Evolutionary conservation across 2,329 filamentous ascomycete genomes (phyloP), one percentile per base, ranked within the genome.

Genomic region (Exophiala viscosa): DNA sequence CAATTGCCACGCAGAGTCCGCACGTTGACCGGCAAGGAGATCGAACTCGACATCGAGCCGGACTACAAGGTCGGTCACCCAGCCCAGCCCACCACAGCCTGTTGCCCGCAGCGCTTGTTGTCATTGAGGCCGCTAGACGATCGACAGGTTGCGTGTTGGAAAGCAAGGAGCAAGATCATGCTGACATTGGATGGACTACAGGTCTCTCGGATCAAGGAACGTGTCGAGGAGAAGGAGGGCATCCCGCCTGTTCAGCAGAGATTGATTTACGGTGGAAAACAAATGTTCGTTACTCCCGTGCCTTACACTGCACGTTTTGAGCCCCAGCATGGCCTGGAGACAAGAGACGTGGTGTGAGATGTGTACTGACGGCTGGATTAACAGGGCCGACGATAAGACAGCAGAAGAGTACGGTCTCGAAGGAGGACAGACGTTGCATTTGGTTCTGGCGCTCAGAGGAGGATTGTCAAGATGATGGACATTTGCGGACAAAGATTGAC

Each of bases 141-240:
- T 9, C 7, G 28, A 48, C 4, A 43, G 28, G n/a, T 8, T 14
- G 2, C 14, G n/a, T 18, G 5, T n/a, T 8, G 3, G 36, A 39
- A 18, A 39, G 11, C 2, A 28, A 5, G 23, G 3, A 28, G 23
- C n/a, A n/a, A 28, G 23, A 5, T 5, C 6, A 10, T 38, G 35
- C 31, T 18, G 43, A 33, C 31, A 18, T 64, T 49, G 23, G 23
- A 7, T 28, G 23, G 23, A 28, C 5, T 28, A 56, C 61, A 95
- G 90, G 88, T 97, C 64, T 86, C 87, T 36, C 85, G 91, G 71
- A 97, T 99, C 80, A 99, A 99, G 80, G 93, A 97, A 75, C 91
- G 92, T 66, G 93, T 99, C 50, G 93, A 99, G 73, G 93, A 99
- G 78, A 97, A 97, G 76, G 93, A 97, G 70, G 93, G 93, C 52